Conservation (phyloP, 1,284 basidiomycete genomes). For the Fomes fomentarius region DNA sequence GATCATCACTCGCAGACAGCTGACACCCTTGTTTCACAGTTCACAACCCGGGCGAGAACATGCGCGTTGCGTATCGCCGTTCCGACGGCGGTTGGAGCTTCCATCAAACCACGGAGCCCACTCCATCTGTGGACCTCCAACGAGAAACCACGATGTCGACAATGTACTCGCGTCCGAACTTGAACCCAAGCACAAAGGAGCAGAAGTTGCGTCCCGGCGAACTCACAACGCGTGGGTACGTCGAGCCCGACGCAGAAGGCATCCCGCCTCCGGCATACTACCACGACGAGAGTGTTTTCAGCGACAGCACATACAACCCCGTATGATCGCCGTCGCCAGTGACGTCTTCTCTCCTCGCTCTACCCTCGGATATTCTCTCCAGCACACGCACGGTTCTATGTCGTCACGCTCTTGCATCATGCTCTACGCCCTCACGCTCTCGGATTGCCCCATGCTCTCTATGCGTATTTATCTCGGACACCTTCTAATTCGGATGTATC, state of each 20-base stretch:
- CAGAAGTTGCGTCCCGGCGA: slow-evolving; percentile 30
- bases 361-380: neutral
- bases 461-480: slow-evolving; percentile 19
- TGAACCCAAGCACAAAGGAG: slow-evolving; percentile 18
- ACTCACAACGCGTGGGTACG: slow-evolving; percentile 32
- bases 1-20: neutral
- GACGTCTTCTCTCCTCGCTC: neutral
- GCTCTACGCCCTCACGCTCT: slow-evolving; percentile 14
- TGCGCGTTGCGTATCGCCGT: slow-evolving; percentile 36
- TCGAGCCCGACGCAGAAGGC: slow-evolving; percentile 30
- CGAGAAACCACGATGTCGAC: slow-evolving; percentile 18
- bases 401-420: slow-evolving; percentile 12
- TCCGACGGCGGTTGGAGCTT: slow-evolving; percentile 38
- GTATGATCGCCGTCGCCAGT: neutral
- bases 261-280: slow-evolving; percentile 33
- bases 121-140: slow-evolving; percentile 17
- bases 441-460: slow-evolving; percentile 18
- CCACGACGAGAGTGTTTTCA: slow-evolving; percentile 18
- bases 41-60: slow-evolving; percentile 35
- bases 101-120: slow-evolving; percentile 13
- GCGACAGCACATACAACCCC: slow-evolving; percentile 14
- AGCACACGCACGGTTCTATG: slow-evolving; percentile 1
- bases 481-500: slow-evolving; percentile 4
- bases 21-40: slow-evolving; percentile 17
- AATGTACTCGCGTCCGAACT: slow-evolving; percentile 17